These are phyloP conservation scores for Podaxis carcinomalis DNA, from an alignment of 768 basidiomycete species.

Conservation along the genomic window DNA sequence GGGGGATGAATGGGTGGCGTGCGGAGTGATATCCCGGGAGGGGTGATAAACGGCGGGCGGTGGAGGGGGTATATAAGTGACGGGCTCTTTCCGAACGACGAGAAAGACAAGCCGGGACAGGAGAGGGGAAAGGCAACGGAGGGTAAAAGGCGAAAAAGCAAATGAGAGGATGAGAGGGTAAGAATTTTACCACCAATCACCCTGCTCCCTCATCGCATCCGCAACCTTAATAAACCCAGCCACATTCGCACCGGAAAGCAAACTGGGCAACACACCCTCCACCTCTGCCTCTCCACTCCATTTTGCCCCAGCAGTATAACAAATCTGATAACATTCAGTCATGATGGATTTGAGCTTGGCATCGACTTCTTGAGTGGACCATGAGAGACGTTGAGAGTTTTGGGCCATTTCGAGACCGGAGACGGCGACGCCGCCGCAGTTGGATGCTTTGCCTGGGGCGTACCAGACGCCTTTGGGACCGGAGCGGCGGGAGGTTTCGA, in stretches of 20 bases:
- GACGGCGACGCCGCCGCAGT: slow-evolving; percentile 74
- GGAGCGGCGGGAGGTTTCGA: slow-evolving; percentile 56
- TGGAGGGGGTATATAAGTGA: neutral
- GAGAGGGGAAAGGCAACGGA: neutral
- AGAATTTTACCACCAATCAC: slow-evolving; percentile 66
- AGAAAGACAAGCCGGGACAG: neutral
- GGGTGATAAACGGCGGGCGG: neutral
- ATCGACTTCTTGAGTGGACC: slow-evolving; percentile 64
- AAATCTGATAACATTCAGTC: slow-evolving; percentile 58
- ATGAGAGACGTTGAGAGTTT: slow-evolving; percentile 64
- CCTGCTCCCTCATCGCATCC: slow-evolving; percentile 70
- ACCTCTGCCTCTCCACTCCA: slow-evolving; percentile 47
- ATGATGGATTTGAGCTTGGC: slow-evolving; percentile 67
- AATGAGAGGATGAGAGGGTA: slow-evolving; percentile 7
- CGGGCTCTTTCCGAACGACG: neutral
- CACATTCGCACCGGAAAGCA: slow-evolving; percentile 68
- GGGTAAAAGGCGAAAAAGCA: neutral
- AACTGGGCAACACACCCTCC: slow-evolving; percentile 39
- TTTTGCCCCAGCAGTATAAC: slow-evolving; percentile 51
- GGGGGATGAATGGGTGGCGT: neutral
- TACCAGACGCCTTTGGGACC: slow-evolving; percentile 57
- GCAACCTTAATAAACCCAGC: slow-evolving; percentile 70
- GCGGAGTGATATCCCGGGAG: neutral
- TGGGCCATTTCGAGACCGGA: slow-evolving; percentile 80
- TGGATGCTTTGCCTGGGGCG: slow-evolving; percentile 66